Conservation (phyloP, 2,329 filamentous ascomycete species). For the Pestalotiopsis sp. region DNA sequence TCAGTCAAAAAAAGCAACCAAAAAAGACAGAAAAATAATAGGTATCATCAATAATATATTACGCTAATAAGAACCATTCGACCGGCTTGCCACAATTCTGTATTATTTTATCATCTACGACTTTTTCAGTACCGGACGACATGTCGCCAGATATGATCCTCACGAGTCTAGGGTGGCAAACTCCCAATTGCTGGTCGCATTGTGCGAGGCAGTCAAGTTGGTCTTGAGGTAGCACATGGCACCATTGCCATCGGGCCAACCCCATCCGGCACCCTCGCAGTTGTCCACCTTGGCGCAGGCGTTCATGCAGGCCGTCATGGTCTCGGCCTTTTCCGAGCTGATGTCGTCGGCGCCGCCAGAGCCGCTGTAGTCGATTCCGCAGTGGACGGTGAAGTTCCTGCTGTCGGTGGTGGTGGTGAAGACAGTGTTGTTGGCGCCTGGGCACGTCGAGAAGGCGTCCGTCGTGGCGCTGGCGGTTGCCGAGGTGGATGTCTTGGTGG, state of each 20-base stretch:
- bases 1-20: neutral
- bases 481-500: slow-evolving; percentile 13
- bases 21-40: neutral
- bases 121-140: neutral
- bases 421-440: slow-evolving; percentile 25
- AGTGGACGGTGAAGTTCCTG: slow-evolving; percentile 26
- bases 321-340: slow-evolving; percentile 14
- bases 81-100: neutral
- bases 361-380: slow-evolving; percentile 29
- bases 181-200: slow-evolving; percentile 10
- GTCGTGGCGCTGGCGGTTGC: slow-evolving; percentile 20
- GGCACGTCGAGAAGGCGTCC: slow-evolving; percentile 8
- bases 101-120: neutral
- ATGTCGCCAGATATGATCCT: neutral
- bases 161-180: slow-evolving; percentile 14
- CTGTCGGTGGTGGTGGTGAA: slow-evolving; percentile 23
- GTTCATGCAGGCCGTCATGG: slow-evolving; percentile 26
- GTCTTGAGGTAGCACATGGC: slow-evolving; percentile 26
- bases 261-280: slow-evolving; percentile 26
- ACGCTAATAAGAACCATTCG: neutral
- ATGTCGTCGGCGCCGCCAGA: slow-evolving; percentile 22
- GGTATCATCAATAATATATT: neutral
- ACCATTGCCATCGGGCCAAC: slow-evolving; percentile 16
- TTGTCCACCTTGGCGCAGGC: slow-evolving; percentile 19
- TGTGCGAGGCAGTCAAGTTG: slow-evolving; percentile 14